Base-by-base conservation (phyloP, 352 stramenopile genomes). In the Elongisporangium anandrum region DNA sequence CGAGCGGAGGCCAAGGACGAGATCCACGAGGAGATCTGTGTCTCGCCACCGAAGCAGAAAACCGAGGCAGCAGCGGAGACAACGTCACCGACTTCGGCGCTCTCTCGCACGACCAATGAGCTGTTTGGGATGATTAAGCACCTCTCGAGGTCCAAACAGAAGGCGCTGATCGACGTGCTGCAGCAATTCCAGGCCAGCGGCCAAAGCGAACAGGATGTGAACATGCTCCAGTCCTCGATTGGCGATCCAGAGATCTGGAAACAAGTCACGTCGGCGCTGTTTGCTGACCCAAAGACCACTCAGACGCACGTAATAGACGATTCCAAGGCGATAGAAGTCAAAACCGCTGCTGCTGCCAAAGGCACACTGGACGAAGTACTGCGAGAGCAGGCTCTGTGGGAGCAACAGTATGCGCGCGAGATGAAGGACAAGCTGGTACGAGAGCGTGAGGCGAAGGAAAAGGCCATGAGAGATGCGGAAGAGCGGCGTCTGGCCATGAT, bases 181-280 rank as follows among this genome's bases (percentile, higher is more conserved):
- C 68, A 88, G 8, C 75, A 81, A 22, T 92, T 92, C 49, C 65
- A 88, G 22, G 50, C 67, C 0, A 87, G 82, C 56, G 68, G 80
- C 0, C 79, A 87, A 16, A 60, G 69, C 19, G 72, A 77, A 19
- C 67, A 61, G 19, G 85, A 94, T 39, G 64, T 91, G 0, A 66
- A 81, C 6, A 57, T 70, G 9, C 60, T 94, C 13, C 64, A 70
- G 26, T 76, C 60, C 47, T 94, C 85, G 0, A 90, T 92, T 34
- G 75, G 75, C 0, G 85, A 94, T 48, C 76, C 83, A n/a, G 56
- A 66, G 17, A 69, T 95, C n/a, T 93, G 83, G 83, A 85, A 80
- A 24, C 76, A 93, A 52, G 65, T 95, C 3, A 86, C 75, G 6
- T 21, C 69, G 0, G 60, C 69, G 6, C 63, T 91, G 3, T 26